Evolutionary conservation across 139 green algal genomes (phyloP).

Genomic region (Desmodesmus armatus): DNA sequence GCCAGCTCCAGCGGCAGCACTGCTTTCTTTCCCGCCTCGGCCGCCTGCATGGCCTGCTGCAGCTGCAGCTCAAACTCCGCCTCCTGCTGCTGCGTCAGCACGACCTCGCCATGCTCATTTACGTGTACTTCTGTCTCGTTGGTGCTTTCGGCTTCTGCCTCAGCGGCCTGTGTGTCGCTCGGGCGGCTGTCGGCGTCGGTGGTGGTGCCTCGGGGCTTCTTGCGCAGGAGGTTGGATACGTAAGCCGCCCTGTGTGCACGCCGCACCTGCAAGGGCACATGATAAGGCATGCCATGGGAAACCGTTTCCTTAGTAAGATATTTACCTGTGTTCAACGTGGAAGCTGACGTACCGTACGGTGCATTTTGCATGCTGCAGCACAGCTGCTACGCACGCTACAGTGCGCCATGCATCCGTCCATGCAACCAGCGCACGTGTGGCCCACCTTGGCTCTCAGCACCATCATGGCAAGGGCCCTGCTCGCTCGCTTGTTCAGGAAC

Average conservation of each 20-base stretch:
- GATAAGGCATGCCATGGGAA: too few relatives aligned
- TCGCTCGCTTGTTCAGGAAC: neutral
- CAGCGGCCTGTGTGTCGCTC: neutral
- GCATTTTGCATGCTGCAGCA: too few relatives aligned
- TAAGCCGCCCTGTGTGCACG: constrained; percentile 33
- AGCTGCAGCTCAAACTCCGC: constrained; percentile 3
- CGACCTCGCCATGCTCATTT: neutral
- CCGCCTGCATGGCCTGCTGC: neutral
- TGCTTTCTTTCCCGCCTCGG: neutral
- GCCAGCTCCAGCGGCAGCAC: neutral
- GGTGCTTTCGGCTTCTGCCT: neutral
- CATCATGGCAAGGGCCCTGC: constrained; percentile 35
- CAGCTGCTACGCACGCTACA: too few relatives aligned
- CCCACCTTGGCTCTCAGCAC: constrained; percentile 25
- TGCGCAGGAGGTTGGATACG: constrained; percentile 13
- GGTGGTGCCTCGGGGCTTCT: neutral
- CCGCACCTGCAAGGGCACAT: too few relatives aligned
- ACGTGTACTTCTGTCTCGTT: neutral
- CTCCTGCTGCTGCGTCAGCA: neutral
- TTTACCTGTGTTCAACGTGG: too few relatives aligned
- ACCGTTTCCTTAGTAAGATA: too few relatives aligned
- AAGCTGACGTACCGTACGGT: too few relatives aligned
- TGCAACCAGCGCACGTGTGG: too few relatives aligned
- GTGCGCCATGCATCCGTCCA: too few relatives aligned
- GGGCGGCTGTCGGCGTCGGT: neutral